Base-by-base conservation (phyloP, 2,329 filamentous ascomycete species). In the Sclerotinia trifoliorum region DNA sequence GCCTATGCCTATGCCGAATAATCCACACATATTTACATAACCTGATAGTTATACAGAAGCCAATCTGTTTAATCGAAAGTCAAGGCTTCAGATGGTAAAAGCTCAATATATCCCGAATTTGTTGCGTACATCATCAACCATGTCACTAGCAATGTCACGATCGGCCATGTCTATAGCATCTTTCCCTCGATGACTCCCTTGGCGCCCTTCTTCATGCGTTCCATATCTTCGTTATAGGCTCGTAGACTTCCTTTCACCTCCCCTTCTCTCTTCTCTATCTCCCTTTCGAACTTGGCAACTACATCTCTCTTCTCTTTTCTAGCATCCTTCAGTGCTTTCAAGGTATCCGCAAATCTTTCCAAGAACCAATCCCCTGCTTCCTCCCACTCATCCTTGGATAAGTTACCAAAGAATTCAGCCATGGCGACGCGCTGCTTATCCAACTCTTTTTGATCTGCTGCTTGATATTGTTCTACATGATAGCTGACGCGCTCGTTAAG, bases 301-400 rank as follows among this genome's bases (percentile, higher is more conserved):
- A 73, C 26, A 15, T 66, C 58, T 44, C 76, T 71, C 65, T 77
- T 77, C 42, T 73, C 69, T n/a, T 65, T 65, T 42, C 74, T 68
- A 54, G 75, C 74, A 8, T 70, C 70, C 48, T 70, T 74, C 3
- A 77, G 39, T 39, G 68, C 61, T 8, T 64, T 48, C 69, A 77
- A 69, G 2, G 76, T 42, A 5, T 71, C 68, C 2, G 57, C 63
- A 32, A 78, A 76, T 44, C 71, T 70, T 2, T 67, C 65, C n/a
- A 77, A 65, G 48, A 78, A 76, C 63, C 72, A 73, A 29, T 78
- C 75, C 6, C 77, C 77, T 1, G 74, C 70, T 51, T 77, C 64
- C 24, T 78, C 76, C 76, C 76, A 78, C 54, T 78, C 76, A 7
- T 69, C 65, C 5, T 69, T 72, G 5, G 74, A 64, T 56, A 78